phyloP scores from a whole-genome alignment of 371 early-diverging fungal species.

The Rhizopus arrhizus region DNA sequence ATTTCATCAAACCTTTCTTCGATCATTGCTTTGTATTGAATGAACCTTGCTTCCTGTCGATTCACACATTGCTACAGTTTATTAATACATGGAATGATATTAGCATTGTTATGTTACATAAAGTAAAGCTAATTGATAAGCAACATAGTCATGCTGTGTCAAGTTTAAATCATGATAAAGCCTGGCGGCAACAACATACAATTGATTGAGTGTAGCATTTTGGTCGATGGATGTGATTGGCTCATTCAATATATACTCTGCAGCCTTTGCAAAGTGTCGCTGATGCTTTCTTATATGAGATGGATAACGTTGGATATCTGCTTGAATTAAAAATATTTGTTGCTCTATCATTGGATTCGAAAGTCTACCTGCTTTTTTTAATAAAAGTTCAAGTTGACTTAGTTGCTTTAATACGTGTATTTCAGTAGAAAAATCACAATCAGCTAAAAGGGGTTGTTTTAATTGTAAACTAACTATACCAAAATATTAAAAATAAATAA shows the following conservation, averaged over 20 bases:
- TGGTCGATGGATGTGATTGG: background rate
- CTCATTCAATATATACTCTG: background rate
- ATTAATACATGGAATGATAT: too few relatives aligned
- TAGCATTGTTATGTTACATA: conserved; percentile 21
- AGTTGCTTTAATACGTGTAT: background rate
- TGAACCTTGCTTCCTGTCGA: conserved; percentile 42
- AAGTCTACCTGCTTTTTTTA: background rate
- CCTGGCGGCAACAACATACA: conserved; percentile 52
- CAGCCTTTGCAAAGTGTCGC: background rate
- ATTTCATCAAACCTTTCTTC: conserved; percentile 53
- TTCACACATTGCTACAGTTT: conserved; percentile 43
- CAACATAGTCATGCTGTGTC: conserved; percentile 56
- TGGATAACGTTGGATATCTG: background rate
- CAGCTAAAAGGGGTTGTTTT: background rate
- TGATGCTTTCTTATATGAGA: background rate
- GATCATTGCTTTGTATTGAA: conserved; percentile 42
- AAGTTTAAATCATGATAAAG: conserved; percentile 50
- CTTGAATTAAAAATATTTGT: background rate
- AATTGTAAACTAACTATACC: background rate
- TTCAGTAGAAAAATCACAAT: background rate
- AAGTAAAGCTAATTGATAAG: conserved; percentile 60
- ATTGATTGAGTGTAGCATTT: conserved; percentile 37
- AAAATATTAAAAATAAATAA: too few relatives aligned
- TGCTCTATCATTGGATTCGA: background rate
- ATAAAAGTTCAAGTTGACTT: background rate